Evolutionary conservation across 208 protist genomes (phyloP).

Genomic region (Acanthamoeba triangularis): DNA sequence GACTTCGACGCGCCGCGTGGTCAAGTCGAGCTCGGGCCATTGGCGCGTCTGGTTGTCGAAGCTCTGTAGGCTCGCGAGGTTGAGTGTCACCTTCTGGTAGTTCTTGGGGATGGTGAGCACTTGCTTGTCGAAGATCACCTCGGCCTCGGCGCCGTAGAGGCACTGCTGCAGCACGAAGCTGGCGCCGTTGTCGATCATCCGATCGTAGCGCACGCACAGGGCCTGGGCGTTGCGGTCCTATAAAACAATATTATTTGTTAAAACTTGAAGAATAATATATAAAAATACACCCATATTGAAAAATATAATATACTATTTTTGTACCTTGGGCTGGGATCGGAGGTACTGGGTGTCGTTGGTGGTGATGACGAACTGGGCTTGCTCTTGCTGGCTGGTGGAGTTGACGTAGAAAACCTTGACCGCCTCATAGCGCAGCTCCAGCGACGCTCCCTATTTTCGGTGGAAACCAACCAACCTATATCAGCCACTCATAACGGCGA

Average conservation of each 20-base stretch:
- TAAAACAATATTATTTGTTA: too few relatives aligned
- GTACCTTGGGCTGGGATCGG: not conserved
- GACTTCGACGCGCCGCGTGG: not conserved
- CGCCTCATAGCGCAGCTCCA: not conserved
- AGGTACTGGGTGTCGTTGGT: not conserved
- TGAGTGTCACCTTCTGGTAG: not conserved
- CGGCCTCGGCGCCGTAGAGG: not conserved
- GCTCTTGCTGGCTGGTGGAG: not conserved
- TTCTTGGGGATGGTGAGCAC: conserved; percentile 8
- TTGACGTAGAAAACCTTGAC: not conserved
- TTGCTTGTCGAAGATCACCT: not conserved
- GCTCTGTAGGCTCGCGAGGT: not conserved
- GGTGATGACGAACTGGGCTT: not conserved
- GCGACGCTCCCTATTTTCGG: not conserved
- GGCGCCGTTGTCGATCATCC: not conserved
- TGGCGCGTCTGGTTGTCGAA: not conserved
- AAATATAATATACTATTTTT: too few relatives aligned
- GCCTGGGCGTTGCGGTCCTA: not conserved
- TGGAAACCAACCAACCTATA: not conserved
- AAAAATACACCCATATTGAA: too few relatives aligned
- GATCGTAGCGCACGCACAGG: not conserved
- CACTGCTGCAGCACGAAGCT: conserved; percentile 29
- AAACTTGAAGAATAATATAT: too few relatives aligned
- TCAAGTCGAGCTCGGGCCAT: not conserved
- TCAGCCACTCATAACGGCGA: too few relatives aligned